Base-by-base conservation (phyloP, 2,329 filamentous ascomycete genomes). In the Fusarium torreyae region DNA sequence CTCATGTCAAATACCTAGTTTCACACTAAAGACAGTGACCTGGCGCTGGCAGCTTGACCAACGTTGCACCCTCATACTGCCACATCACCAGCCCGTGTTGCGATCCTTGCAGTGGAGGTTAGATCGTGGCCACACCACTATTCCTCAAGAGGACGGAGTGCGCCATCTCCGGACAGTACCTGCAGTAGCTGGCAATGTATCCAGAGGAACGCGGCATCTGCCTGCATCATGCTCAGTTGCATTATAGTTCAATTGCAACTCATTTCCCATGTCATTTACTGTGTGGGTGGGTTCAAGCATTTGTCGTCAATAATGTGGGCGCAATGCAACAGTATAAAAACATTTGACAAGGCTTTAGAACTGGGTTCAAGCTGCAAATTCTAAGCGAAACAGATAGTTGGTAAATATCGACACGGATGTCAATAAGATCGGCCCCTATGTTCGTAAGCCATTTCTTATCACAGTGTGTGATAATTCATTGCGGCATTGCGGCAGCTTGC, bases 171-270 rank as follows among this genome's bases (percentile, higher is more conserved):
- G 44, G 14, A 40, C 44, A 57, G 63, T 66, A 66, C 63, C 63
- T 66, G 63, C 63, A 66, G 63, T 62, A 66, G 56, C 46, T 51
- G 36, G 15, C 44, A 66, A 62, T 66, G 49, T 34, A 56, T 54
- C 40, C 4, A 13, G 45, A 50, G 48, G 39, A 50, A 55, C 39
- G 62, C 34, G 33, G 31, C 36, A 63, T 57, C 42, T 45, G 33
- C 49, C 40, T 57, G 57, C 63, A 68, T 48, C 48, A 38, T 45
- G 31, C 26, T 54, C 36, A 24, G 51, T 45, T 33, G 31, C 22
- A 43, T 31, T 28, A 44, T 34, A 49, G 22, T 22, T 57, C 22
- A 36, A 17, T 36, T 43, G 22, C 22, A 33, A 52, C 20, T n/a
- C 14, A 45, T 31, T 36, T 46, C 18, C n/a, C 44, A 20, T 40